phyloP scores from a whole-genome alignment of 352 stramenopile species.

The Blastocystis sp. region DNA sequence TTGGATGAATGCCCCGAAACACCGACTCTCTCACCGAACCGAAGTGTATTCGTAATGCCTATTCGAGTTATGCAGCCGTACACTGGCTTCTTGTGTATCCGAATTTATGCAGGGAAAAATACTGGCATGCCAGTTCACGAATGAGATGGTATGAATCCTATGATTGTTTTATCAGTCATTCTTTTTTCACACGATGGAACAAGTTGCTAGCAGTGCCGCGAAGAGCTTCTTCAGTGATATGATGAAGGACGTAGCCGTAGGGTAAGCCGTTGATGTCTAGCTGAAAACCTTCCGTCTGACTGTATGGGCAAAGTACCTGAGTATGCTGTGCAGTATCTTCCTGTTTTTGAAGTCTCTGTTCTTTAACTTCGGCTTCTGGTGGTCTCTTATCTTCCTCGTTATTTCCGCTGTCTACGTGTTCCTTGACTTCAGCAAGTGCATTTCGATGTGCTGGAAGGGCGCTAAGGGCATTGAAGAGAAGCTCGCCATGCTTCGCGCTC shows the following conservation, averaged over 20 bases:
- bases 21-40: too few relatives aligned
- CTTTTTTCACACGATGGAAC: conserved; percentile 8
- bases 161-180: neutral
- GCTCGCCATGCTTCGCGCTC: neutral
- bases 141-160: neutral
- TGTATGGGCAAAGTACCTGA: conserved; percentile 31
- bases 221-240: conserved; percentile 30
- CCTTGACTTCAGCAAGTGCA: neutral
- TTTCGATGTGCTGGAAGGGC: neutral
- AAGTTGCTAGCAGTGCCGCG: neutral
- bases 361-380: conserved; percentile 11
- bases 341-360: neutral
- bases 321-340: neutral
- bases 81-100: too few relatives aligned
- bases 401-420: neutral
- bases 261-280: neutral
- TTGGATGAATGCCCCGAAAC: too few relatives aligned
- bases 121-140: conserved; percentile 33
- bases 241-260: neutral
- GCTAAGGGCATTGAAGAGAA: conserved; percentile 41
- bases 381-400: neutral
- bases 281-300: conserved; percentile 27
- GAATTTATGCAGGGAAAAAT: neutral
- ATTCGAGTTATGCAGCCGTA: too few relatives aligned
- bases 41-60: too few relatives aligned